These are phyloP conservation scores for Axilococcus clingmanii DNA, from an alignment of 139 green algal genomes.

Conservation along the genomic window DNA sequence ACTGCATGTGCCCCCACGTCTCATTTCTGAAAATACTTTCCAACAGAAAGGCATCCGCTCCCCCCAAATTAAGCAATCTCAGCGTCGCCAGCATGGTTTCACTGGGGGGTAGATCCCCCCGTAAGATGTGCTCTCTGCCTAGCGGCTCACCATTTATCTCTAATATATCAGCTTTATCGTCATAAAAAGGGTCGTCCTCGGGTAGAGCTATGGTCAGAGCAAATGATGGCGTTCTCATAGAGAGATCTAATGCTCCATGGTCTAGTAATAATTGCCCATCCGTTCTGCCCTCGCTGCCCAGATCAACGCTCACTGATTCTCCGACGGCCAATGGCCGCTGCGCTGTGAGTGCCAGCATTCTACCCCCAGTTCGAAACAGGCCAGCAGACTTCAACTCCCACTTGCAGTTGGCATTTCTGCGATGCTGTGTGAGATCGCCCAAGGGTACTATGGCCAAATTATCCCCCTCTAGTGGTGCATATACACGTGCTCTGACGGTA, in stretches of 20 bases:
- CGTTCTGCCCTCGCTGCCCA: constrained; percentile 26
- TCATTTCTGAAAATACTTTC: constrained; percentile 79
- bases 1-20: constrained; percentile 57
- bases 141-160: constrained; percentile 55
- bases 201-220: constrained; percentile 62
- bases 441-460: constrained; percentile 68
- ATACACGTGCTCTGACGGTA: constrained; percentile 52
- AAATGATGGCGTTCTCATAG: constrained; percentile 34
- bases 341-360: constrained; percentile 42
- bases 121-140: constrained; percentile 38
- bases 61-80: constrained; percentile 61
- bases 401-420: constrained; percentile 9
- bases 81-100: constrained; percentile 68
- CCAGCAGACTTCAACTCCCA: constrained; percentile 38
- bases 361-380: constrained; percentile 41
- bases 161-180: constrained; percentile 88
- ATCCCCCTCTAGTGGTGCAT: constrained; percentile 58
- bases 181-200: constrained; percentile 52
- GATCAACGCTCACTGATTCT: constrained; percentile 25
- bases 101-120: constrained; percentile 17
- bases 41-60: constrained; percentile 78
- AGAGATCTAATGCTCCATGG: constrained; percentile 55
- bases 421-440: constrained; percentile 58
- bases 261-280: constrained; percentile 69
- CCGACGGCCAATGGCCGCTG: constrained; percentile 22